Conservation (phyloP, 192 early-diverging fungal species). For the Backusella morwellensis region DNA sequence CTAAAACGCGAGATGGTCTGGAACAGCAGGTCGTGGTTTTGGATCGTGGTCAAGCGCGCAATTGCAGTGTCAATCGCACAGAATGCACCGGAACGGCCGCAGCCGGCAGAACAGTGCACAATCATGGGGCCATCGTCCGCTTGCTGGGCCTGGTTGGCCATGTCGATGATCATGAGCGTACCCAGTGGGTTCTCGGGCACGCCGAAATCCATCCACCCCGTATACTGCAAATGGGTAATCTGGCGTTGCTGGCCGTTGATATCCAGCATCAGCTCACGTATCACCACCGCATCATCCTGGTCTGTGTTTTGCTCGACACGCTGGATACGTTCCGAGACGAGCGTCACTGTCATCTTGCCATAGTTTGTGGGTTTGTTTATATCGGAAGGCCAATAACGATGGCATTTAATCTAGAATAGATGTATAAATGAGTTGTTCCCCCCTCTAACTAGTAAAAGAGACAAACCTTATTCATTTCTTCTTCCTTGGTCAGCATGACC, state of each 20-base stretch:
- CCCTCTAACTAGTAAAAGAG: background rate
- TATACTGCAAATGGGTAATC: slow-evolving; percentile 83
- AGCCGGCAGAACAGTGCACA: slow-evolving; percentile 56
- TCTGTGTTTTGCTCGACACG: background rate
- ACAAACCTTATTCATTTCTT: slow-evolving; percentile 72
- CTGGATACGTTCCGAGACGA: background rate
- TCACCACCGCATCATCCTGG: slow-evolving; percentile 52
- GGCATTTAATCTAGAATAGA: slow-evolving; percentile 61
- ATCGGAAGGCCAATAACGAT: slow-evolving; percentile 86
- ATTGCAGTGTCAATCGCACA: slow-evolving; percentile 56
- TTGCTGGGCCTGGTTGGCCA: slow-evolving; percentile 34
- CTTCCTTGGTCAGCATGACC: slow-evolving; percentile 94
- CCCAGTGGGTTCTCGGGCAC: slow-evolving; percentile 67
- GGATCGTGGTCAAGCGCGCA: slow-evolving; percentile 28
- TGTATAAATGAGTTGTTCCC: background rate
- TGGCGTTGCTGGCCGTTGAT: slow-evolving; percentile 8
- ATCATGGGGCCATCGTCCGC: slow-evolving; percentile 20
- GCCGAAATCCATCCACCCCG: slow-evolving; percentile 90
- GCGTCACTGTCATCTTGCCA: slow-evolving; percentile 23
- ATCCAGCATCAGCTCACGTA: slow-evolving; percentile 51
- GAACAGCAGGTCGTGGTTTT: slow-evolving; percentile 53
- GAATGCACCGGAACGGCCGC: slow-evolving; percentile 60
- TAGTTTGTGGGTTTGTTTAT: slow-evolving; percentile 28
- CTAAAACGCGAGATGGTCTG: slow-evolving; percentile 64
- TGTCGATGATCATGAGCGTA: slow-evolving; percentile 56